Evolutionary conservation across 2,329 filamentous ascomycete species (phyloP).

Genomic region (Lachnellula suecica): DNA sequence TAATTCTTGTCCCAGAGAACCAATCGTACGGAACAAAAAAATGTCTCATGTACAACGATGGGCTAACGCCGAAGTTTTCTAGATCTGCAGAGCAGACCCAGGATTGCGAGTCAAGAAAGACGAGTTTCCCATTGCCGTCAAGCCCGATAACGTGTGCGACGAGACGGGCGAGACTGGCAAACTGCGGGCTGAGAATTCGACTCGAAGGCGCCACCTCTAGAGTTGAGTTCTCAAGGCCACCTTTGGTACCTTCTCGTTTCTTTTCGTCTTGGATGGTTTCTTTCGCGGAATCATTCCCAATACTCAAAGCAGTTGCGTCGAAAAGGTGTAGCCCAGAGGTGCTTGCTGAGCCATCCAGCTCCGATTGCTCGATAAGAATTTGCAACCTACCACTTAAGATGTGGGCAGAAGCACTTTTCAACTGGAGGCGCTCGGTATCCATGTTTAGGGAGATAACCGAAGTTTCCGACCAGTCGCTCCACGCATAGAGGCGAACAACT

Average conservation of each 20-base stretch:
- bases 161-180: slow-evolving; percentile 14
- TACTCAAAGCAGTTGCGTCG: slow-evolving; percentile 15
- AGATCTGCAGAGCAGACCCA: slow-evolving; percentile 32
- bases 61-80: slow-evolving; percentile 3
- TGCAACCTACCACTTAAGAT: slow-evolving; percentile 8
- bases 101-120: slow-evolving; percentile 29
- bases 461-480: slow-evolving; percentile 32
- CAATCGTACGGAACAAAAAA: slow-evolving; percentile 36
- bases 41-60: slow-evolving; percentile 26
- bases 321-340: slow-evolving; percentile 16
- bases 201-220: neutral
- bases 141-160: slow-evolving; percentile 27
- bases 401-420: slow-evolving; percentile 24
- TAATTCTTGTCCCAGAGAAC: slow-evolving; percentile 26
- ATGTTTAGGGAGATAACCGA: slow-evolving; percentile 12
- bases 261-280: too few species aligned
- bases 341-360: slow-evolving; percentile 17
- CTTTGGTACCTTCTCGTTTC: too few species aligned
- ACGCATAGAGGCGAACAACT: slow-evolving; percentile 27
- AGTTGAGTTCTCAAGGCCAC: neutral
- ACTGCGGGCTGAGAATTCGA: slow-evolving; percentile 11
- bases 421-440: slow-evolving; percentile 14
- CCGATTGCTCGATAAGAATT: slow-evolving; percentile 25
- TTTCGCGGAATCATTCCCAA: too few species aligned
- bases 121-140: slow-evolving; percentile 18